Evolutionary conservation across 2,329 filamentous ascomycete species (phyloP).

Genomic region (Daldinia sp.): DNA sequence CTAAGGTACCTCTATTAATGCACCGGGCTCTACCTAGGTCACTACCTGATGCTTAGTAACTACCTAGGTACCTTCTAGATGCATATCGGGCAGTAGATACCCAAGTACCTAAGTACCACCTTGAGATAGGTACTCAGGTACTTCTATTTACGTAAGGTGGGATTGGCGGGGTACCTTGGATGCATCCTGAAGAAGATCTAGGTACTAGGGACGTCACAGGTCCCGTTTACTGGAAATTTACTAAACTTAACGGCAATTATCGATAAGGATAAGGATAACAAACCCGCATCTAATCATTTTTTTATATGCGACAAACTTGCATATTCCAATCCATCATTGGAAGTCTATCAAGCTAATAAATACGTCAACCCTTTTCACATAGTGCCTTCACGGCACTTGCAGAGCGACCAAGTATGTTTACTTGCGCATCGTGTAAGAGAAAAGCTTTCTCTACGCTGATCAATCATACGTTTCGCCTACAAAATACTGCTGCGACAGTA

Average conservation of each 20-base stretch:
- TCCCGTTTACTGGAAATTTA: not conserved
- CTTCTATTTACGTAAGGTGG: not conserved
- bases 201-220: too few species aligned
- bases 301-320: not conserved
- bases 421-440: slow-evolving; percentile 50
- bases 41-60: too few species aligned
- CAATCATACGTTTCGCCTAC: slow-evolving; percentile 29
- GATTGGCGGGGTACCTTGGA: not conserved
- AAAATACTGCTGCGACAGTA: slow-evolving; percentile 11
- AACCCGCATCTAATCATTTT: not conserved
- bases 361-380: not conserved
- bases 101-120: not conserved
- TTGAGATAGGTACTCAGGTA: not conserved
- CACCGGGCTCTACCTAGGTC: too few species aligned
- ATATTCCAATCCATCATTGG: not conserved
- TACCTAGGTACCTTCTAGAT: too few species aligned
- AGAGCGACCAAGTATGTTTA: slow-evolving; percentile 47
- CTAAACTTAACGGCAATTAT: too few species aligned
- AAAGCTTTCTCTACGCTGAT: slow-evolving; percentile 38
- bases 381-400: not conserved
- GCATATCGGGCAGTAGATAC: too few species aligned
- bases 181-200: too few species aligned
- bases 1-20: too few species aligned
- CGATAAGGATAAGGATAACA: not conserved
- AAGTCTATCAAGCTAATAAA: too few species aligned